Base-by-base conservation (phyloP, 306 rosid species). In the Begonia fuchsioides region DNA sequence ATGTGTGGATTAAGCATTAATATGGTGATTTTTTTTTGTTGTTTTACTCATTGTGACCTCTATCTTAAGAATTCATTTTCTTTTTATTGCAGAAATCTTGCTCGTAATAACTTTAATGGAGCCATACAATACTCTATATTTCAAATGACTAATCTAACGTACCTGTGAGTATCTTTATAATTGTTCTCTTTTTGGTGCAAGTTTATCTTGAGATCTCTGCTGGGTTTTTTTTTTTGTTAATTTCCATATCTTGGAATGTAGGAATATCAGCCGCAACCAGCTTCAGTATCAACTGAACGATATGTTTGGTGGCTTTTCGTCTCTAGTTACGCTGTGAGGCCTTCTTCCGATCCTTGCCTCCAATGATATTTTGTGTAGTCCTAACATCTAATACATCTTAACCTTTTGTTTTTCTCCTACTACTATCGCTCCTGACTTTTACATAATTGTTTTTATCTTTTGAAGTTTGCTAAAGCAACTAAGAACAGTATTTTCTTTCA, bases 181-280 rank as follows among this genome's bases (percentile, higher is more conserved):
- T 9, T 39, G 35, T 4, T n/a, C 3, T 13, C 15, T 11, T 15
- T 43, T 40, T 32, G 5, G 7, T 50, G 61, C 47, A 32, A n/a
- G 38, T 57, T 15, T 41, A 51, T 14, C 60, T 8, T 49, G 15
- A 52, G 45, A 41, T 38, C 54, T 43, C 66, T 63, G 52, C 60
- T 48, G 51, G 48, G 10, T 54, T 15, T 26, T 54, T 66, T 50
- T 26, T 41, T 43, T 11, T 50, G 17, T 12, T 57, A 20, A 39
- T 35, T 15, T 32, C 40, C 55, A n/a, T 45, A 56, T 49, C 69
- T 59, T 45, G 70, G 19, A 60, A 53, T 68, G 70, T 68, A 92
- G 98, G 61, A 82, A 82, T 59, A 50, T 92, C 52, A 77, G 86
- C 64, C 98, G 79, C 77, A 92, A 92, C 59, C 98, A 92, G 66